phyloP scores from a whole-genome alignment of 257 asterid genomes.

The Solanum dulcamara region DNA sequence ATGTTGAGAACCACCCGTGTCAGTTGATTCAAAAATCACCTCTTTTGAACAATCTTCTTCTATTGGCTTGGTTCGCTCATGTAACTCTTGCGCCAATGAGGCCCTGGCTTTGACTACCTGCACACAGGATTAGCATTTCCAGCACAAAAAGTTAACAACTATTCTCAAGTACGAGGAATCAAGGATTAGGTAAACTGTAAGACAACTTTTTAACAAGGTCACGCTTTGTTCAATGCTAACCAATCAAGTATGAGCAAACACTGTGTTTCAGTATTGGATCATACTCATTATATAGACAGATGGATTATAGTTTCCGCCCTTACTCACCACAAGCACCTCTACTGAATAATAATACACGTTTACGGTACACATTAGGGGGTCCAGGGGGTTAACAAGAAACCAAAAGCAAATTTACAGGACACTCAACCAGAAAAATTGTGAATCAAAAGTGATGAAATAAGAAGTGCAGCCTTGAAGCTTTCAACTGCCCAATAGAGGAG shows the following conservation, averaged over 20 bases:
- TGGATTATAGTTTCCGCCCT: neutral
- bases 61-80: constrained; percentile 22
- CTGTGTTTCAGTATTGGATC: neutral
- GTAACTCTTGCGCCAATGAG: constrained; percentile 39
- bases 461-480: neutral
- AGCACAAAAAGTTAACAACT: neutral
- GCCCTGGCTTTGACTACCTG: constrained; percentile 79
- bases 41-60: constrained; percentile 15
- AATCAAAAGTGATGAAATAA: neutral
- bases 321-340: neutral
- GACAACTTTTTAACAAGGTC: neutral
- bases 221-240: neutral
- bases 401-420: neutral
- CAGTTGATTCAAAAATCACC: constrained; percentile 21
- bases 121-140: neutral
- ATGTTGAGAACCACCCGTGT: constrained; percentile 12
- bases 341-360: neutral
- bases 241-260: neutral
- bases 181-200: neutral
- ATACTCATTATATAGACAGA: neutral
- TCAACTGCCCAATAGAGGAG: neutral
- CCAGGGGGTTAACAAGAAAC: neutral
- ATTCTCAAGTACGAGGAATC: neutral
- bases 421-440: neutral
- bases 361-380: neutral